Evolutionary conservation across 2,329 filamentous ascomycete species (phyloP).

Genomic region (Calonectria pseudoreteaudii): DNA sequence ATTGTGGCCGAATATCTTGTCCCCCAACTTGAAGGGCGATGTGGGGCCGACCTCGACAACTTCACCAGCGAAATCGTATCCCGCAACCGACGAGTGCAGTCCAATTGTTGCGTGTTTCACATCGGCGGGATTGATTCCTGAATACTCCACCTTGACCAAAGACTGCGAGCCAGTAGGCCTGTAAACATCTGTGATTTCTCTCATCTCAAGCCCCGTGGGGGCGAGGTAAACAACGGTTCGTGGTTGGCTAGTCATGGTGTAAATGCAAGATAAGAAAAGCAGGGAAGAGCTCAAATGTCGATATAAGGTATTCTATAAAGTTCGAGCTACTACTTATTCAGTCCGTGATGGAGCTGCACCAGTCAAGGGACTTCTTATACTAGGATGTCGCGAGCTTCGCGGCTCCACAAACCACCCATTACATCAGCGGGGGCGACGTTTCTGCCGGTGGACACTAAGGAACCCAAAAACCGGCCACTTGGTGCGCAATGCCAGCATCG

Average conservation of each 20-base stretch:
- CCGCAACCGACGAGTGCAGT: not conserved
- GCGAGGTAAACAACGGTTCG: conserved; percentile 2
- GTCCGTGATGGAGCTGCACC: not conserved
- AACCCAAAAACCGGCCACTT: not conserved
- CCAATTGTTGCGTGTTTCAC: not conserved
- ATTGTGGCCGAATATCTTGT: not conserved
- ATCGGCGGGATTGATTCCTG: conserved; percentile 8
- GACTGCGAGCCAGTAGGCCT: not conserved
- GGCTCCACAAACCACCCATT: not conserved
- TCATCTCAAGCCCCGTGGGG: not conserved
- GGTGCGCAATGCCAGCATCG: not conserved
- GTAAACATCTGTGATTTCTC: not conserved
- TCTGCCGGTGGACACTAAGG: not conserved
- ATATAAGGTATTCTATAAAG: not conserved
- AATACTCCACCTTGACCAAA: conserved; percentile 6
- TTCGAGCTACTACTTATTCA: not conserved
- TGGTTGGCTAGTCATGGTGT: not conserved
- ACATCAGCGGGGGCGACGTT: not conserved
- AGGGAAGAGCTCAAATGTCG: not conserved
- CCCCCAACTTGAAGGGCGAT: not conserved
- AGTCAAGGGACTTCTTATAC: not conserved
- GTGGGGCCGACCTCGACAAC: not conserved
- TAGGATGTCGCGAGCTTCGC: not conserved
- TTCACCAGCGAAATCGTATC: conserved; percentile 6
- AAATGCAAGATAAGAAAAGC: not conserved